Base-by-base conservation (phyloP, 352 stramenopile species). In the Phytopythium ostracodes region DNA sequence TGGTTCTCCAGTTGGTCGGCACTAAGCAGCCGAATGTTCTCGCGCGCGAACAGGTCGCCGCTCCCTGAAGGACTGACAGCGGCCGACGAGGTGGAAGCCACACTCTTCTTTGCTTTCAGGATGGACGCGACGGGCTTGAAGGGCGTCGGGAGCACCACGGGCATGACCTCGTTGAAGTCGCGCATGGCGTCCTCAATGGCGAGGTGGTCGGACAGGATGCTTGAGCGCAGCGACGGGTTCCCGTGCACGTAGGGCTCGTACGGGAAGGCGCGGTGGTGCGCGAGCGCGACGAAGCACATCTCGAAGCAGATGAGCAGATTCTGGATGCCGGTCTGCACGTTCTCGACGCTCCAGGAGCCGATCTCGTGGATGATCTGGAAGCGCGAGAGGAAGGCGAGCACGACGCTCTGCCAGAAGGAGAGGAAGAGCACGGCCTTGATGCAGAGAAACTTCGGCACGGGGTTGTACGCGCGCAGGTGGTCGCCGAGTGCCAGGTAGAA, bases 391-490 rank as follows among this genome's bases (percentile, higher is more conserved):
- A 96, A 94, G 4, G 89, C 89, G 36, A 97, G 82, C 64, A 97
- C 82, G 57, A 97, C 88, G 66, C 88, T 96, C 75, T 99, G 97
- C 97, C 97, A 99, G 77, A 99, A 99, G 9, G 94, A 98, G 25
- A 99, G 75, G 71, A 99, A 99, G n/a, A 99, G 76, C 60, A 99
- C 92, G 9, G 93, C 96, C 71, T 99, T 99, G 73, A 99, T 98
- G 63, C 94, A 98, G 27, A 99, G 73, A 70, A 99, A 99, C 79
- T 99, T 99, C 2, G 94, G 89, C 43, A 98, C 96, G 4, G 97
- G 97, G 57, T 98, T 96, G 74, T 94, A 98, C 59, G 89, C 95
- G 61, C 72, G 78, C 47, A 99, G 74, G 35, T 97, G 89, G 2
- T 89, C 71, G 35, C 87, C 76, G 7, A 98, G 75, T 20, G 92